Conservation (phyloP, 108 stramenopile species). For the Heterococcus sp. region DNA sequence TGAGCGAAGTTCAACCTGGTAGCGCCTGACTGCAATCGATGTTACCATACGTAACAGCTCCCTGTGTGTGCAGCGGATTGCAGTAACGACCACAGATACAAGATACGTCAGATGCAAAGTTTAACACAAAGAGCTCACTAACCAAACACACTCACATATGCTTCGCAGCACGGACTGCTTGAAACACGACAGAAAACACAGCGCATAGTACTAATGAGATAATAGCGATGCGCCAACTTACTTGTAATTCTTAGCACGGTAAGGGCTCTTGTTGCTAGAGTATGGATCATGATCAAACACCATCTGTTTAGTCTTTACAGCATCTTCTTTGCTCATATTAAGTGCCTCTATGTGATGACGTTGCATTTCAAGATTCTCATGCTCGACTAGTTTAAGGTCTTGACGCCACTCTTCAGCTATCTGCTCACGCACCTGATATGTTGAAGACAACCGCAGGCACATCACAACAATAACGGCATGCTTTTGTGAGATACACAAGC, state of each 20-base stretch:
- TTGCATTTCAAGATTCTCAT: constrained; percentile 26
- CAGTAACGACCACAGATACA: too few relatives aligned
- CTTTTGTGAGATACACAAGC: too few relatives aligned
- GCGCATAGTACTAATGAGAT: background rate
- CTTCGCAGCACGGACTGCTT: too few relatives aligned
- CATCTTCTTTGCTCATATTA: constrained; percentile 4
- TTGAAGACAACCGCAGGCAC: background rate
- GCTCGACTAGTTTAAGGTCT: constrained; percentile 16
- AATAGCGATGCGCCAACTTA: background rate
- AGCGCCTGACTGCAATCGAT: background rate
- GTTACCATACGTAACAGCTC: background rate
- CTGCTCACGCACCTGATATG: constrained; percentile 29
- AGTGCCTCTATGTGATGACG: constrained; percentile 17
- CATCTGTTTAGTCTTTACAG: constrained; percentile 8
- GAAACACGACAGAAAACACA: too few relatives aligned
- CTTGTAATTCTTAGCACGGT: constrained; percentile 39
- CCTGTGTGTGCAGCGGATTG: background rate
- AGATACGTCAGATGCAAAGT: too few relatives aligned
- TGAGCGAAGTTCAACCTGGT: constrained; percentile 11
- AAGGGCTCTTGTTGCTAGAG: constrained; percentile 5
- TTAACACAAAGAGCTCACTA: too few relatives aligned
- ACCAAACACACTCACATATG: too few relatives aligned
- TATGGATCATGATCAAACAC: constrained; percentile 42
- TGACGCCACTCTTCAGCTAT: constrained; percentile 24
- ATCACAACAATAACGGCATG: background rate